A percentile compares a stretch with the other conserved stretches of the same genome.
These are phyloP conservation scores for Neurospora africana DNA, from an alignment of 495 filamentous ascomycete genomes.

Conservation along the genomic window DNA sequence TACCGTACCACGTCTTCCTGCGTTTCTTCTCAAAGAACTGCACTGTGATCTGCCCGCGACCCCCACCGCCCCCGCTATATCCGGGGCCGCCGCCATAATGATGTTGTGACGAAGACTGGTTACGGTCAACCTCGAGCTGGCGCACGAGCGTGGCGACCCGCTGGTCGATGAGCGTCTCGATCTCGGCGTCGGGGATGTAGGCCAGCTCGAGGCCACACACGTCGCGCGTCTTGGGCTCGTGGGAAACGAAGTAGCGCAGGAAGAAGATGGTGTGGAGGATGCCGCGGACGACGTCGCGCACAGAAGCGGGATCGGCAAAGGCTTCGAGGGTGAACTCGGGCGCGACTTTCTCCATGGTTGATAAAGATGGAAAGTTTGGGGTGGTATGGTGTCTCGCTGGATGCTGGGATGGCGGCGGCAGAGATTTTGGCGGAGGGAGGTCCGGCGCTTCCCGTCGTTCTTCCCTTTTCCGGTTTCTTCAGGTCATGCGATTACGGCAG, in stretches of 20 bases:
- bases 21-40: conserved; percentile 93
- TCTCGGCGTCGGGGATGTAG: conserved; percentile 75
- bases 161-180: conserved; percentile 88
- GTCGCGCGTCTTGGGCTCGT: conserved; percentile 76
- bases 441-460: neutral
- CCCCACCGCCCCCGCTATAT: conserved; percentile 16
- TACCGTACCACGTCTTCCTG: conserved; percentile 71
- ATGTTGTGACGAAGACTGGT: conserved; percentile 14
- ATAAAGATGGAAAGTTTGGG: neutral
- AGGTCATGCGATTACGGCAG: neutral
- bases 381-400: neutral
- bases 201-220: conserved; percentile 87
- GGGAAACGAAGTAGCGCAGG: conserved; percentile 87
- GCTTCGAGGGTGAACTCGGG: conserved; percentile 79
- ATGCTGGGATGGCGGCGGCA: neutral
- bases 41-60: conserved; percentile 71
- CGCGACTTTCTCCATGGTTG: conserved; percentile 46
- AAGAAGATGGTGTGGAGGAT: conserved; percentile 98
- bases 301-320: conserved; percentile 67
- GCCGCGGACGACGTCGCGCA: conserved; percentile 88
- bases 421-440: neutral
- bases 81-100: conserved; percentile 4
- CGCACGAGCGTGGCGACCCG: conserved; percentile 67
- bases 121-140: conserved; percentile 41
- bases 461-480: neutral